Evolutionary conservation across 257 asterid genomes (phyloP), one percentile per base, ranked within the genome.

Genomic region (Verbascum thapsus): DNA sequence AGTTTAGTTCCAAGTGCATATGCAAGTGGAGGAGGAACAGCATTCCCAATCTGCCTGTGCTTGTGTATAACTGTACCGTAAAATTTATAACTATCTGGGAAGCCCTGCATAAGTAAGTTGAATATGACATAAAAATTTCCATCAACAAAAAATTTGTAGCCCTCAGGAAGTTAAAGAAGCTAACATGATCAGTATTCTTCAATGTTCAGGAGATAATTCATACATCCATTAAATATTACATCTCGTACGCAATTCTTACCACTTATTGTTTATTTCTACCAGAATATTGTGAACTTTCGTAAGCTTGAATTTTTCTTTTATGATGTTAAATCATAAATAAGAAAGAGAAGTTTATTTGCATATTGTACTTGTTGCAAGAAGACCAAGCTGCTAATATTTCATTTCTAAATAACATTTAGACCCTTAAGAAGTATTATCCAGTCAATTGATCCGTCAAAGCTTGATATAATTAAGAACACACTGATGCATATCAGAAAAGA

Each of bases 1-100:
- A 92, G 87, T 72, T 85, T 89, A 63, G 76, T 66, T 22, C 97
- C 99, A 34, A 89, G 67, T 12, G 96, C 99, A 74, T 83, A 89
- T 3, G 99, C 96, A 43, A 92, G 70, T 59, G 96, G 97, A 45
- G 97, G 98, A 44, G 96, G 26, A 16, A 45, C 52, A 45, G 23
- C 23, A 15, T 6, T 45, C 8, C 99, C 99, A 43, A 45, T 16
- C 23, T 45, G 51, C 23, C 51, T 45, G 23, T 45, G 51, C 51
- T 45, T 45, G 51, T 45, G 51, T 3, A 45, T 15, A 16, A 45
- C 23, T 13, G 23, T 45, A 15, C 23, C 51, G 7, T 18, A 45
- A 16, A 45, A 45, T 45, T 45, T 45, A 3, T 45, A 45, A 22
- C 23, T 1, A 22, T 45, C 23, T 45, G 23, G 51, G 5, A 91